Evolutionary conservation across 768 basidiomycete species (phyloP), one percentile per base, ranked within the genome.

Genomic region (Rhodocollybia butyracea): DNA sequence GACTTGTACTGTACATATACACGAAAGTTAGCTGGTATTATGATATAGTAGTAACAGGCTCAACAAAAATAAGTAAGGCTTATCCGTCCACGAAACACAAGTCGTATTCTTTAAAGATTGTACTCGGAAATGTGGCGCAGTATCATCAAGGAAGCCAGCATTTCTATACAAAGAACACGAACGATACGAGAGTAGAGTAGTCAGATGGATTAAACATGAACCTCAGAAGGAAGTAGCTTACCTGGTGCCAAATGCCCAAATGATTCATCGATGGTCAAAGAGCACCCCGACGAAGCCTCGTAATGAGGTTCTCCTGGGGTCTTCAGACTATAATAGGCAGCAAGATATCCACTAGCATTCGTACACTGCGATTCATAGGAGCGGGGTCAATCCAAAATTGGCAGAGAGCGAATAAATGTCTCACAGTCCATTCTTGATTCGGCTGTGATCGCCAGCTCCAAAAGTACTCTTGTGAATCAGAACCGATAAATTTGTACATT

Each of bases 371-470:
- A 17, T 5, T 5, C n/a, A 22, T 46, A 29, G 42, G 42, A 13
- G 54, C 15, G 57, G 61, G 47, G 27, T 29, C 51, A 36, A 19
- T 32, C 13, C 17, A 15, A 26, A 34, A 29, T 13, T n/a, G 51
- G 11, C 36, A 24, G 41, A 8, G 24, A 10, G 46, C 36, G 15
- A 31, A n/a, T 12, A 34, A 36, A 54, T 22, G 38, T 42, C 83
- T 63, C 60, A 86, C 87, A 22, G 80, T 80, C 85, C 86, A 89
- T 60, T 88, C 86, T 52, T 83, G 77, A 51, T 79, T 77, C 12
- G 68, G 68, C 24, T 70, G 70, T 21, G 71, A 63, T 17, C 76
- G 70, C 68, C 77, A 77, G 24, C 73, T 76, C 87, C 87, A 89
- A 48, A 70, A 71, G 60, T 88, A 89, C 52, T 79, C 77, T 41